Conservation (phyloP, 371 early-diverging fungal species). For the Mucor mucedo region DNA sequence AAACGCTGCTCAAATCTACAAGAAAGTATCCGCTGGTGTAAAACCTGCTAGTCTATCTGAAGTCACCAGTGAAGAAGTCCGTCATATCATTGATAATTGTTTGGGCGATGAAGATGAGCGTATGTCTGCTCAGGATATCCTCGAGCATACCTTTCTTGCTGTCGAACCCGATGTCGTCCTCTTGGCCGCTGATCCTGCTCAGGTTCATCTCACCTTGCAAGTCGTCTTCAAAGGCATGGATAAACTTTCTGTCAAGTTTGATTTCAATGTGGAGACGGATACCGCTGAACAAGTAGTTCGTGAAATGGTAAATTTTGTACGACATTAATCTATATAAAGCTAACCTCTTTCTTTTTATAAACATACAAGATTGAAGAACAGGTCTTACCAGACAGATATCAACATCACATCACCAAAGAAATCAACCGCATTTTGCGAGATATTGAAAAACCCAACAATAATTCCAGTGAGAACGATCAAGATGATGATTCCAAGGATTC, state of each 20-base stretch:
- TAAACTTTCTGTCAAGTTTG: slow-evolving; percentile 85
- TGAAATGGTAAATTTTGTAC: slow-evolving; percentile 83
- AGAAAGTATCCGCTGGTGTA: slow-evolving; percentile 72
- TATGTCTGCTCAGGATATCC: slow-evolving; percentile 75
- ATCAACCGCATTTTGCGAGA: slow-evolving; percentile 87
- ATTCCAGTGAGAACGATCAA: slow-evolving; percentile 43
- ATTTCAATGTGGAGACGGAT: slow-evolving; percentile 85
- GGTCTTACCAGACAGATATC: slow-evolving; percentile 75
- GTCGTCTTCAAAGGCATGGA: slow-evolving; percentile 85
- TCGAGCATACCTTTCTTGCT: slow-evolving; percentile 83
- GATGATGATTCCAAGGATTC: slow-evolving; percentile 37
- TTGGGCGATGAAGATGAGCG: slow-evolving; percentile 68
- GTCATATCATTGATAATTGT: slow-evolving; percentile 79
- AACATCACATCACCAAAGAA: slow-evolving; percentile 80
- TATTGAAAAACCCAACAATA: slow-evolving; percentile 51
- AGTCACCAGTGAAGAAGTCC: slow-evolving; percentile 75
- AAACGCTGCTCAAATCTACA: slow-evolving; percentile 87
- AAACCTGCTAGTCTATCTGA: slow-evolving; percentile 80
- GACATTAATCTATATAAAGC: slow-evolving; percentile 14
- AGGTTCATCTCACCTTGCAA: slow-evolving; percentile 73
- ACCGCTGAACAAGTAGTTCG: slow-evolving; percentile 90
- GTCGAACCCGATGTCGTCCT: slow-evolving; percentile 81
- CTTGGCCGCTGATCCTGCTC: slow-evolving; percentile 62
- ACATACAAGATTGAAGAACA: slow-evolving; percentile 72
- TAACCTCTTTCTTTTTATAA: slow-evolving; percentile 5